phyloP scores from a whole-genome alignment of 768 basidiomycete genomes.

The Roridomyces roridus region DNA sequence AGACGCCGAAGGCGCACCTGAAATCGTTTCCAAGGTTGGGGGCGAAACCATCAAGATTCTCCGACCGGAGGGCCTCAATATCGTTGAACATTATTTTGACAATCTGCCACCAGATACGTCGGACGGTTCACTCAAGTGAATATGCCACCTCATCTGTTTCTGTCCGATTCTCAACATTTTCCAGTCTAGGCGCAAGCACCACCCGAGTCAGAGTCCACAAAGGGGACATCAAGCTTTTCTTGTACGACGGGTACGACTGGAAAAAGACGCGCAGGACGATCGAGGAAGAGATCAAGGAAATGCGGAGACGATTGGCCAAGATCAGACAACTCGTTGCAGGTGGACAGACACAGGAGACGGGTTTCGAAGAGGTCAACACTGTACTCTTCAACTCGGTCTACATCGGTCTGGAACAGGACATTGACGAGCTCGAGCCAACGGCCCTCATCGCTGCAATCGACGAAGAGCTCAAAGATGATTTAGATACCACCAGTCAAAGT shows the following conservation, averaged over 20 bases:
- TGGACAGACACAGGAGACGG: conserved; percentile 86
- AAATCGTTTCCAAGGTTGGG: conserved; percentile 65
- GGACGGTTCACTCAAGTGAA: conserved; percentile 54
- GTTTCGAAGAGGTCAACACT: conserved; percentile 72
- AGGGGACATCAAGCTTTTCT: conserved; percentile 68
- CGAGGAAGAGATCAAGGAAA: conserved; percentile 86
- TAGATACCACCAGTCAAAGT: conserved; percentile 77
- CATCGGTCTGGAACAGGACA: conserved; percentile 84
- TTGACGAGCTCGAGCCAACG: conserved; percentile 75
- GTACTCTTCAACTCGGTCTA: conserved; percentile 94
- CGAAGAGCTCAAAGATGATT: conserved; percentile 81
- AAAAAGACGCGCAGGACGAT: conserved; percentile 81
- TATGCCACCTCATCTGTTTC: not conserved
- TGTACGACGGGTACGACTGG: conserved; percentile 99
- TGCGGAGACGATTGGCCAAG: conserved; percentile 84
- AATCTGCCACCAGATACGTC: conserved; percentile 61
- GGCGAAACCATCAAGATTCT: conserved; percentile 90
- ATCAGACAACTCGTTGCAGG: conserved; percentile 91
- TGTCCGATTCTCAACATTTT: conserved; percentile 10
- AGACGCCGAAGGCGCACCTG: conserved; percentile 38
- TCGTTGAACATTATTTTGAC: conserved; percentile 79
- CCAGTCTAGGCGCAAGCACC: conserved; percentile 52
- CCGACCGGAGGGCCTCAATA: conserved; percentile 62
- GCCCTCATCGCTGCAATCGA: conserved; percentile 91
- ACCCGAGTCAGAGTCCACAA: conserved; percentile 63